phyloP scores from a whole-genome alignment of 768 basidiomycete species.

The Lepiota venenata region DNA sequence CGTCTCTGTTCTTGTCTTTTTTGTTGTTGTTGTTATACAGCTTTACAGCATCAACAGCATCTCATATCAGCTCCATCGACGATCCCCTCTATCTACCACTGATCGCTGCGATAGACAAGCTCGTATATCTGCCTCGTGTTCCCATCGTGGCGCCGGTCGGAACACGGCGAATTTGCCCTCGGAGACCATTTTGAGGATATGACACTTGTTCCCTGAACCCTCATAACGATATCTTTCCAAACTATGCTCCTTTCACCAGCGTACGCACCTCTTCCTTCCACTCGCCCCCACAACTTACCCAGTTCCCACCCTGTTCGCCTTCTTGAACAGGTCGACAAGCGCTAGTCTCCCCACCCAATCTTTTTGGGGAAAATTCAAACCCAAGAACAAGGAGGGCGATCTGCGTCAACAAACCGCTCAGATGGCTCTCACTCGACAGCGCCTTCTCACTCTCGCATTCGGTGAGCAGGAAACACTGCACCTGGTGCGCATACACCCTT shows the following conservation, averaged over 20 bases:
- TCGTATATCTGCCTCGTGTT: constrained; percentile 53
- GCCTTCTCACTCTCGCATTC: constrained; percentile 77
- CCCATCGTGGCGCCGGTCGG: constrained; percentile 36
- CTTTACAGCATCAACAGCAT: background rate
- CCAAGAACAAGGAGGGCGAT: constrained; percentile 68
- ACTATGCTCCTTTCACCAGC: constrained; percentile 81
- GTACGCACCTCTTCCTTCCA: constrained; percentile 41
- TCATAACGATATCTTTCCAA: constrained; percentile 19
- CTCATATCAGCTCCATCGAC: background rate
- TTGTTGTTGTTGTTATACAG: background rate
- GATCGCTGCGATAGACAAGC: constrained; percentile 18
- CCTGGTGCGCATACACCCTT: constrained; percentile 41
- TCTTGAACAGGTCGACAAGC: constrained; percentile 57
- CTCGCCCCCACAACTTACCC: constrained; percentile 22
- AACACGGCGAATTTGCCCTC: constrained; percentile 12
- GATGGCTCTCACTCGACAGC: constrained; percentile 71
- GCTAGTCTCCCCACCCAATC: constrained; percentile 52
- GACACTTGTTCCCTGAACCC: constrained; percentile 23
- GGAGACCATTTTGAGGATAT: constrained; percentile 26
- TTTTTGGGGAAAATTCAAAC: constrained; percentile 69
- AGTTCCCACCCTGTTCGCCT: constrained; percentile 30
- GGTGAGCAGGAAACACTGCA: constrained; percentile 86
- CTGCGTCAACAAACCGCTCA: constrained; percentile 40
- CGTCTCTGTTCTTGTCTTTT: background rate
- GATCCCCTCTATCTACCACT: constrained; percentile 7